These are phyloP conservation scores for Coemansia reversa DNA, from an alignment of 192 early-diverging fungal genomes.

Conservation along the genomic window DNA sequence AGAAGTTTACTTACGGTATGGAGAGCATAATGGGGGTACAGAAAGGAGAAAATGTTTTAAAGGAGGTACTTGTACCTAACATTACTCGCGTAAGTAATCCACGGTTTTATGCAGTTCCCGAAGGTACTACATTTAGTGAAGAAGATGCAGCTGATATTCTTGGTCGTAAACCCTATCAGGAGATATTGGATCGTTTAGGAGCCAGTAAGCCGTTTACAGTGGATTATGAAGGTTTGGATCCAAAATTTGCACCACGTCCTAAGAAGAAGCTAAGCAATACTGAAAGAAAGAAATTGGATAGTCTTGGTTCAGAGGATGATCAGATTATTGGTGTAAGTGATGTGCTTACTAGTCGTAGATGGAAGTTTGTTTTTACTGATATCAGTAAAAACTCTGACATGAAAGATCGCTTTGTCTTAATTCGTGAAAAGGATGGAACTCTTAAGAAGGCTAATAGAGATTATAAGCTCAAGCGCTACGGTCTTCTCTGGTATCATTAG, in stretches of 20 bases:
- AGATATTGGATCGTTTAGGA: slow-evolving; percentile 42
- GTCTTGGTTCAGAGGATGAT: slow-evolving; percentile 27
- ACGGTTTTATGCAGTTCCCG: slow-evolving; percentile 78
- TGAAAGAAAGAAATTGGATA: slow-evolving; percentile 20
- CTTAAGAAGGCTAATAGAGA: slow-evolving; percentile 55
- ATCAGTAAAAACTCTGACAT: slow-evolving; percentile 47
- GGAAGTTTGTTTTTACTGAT: slow-evolving; percentile 64
- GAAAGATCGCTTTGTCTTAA: slow-evolving; percentile 55
- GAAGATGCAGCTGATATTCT: slow-evolving; percentile 79
- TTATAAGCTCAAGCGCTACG: slow-evolving; percentile 52
- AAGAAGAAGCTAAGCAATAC: slow-evolving; percentile 21
- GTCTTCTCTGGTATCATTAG: slow-evolving; percentile 42
- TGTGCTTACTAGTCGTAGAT: slow-evolving; percentile 42
- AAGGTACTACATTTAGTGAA: slow-evolving; percentile 70
- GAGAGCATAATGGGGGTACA: slow-evolving; percentile 73
- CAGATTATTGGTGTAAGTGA: slow-evolving; percentile 41
- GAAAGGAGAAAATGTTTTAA: slow-evolving; percentile 4
- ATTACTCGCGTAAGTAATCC: slow-evolving; percentile 66
- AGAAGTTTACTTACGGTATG: slow-evolving; percentile 76
- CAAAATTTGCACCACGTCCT: slow-evolving; percentile 36
- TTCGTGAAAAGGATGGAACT: slow-evolving; percentile 61
- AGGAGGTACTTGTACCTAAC: slow-evolving; percentile 61
- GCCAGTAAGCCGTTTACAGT: slow-evolving; percentile 50
- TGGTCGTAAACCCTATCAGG: slow-evolving; percentile 63
- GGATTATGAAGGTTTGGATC: slow-evolving; percentile 44